Conservation (phyloP, 306 rosid species). For the Cucurbita ficifolia region DNA sequence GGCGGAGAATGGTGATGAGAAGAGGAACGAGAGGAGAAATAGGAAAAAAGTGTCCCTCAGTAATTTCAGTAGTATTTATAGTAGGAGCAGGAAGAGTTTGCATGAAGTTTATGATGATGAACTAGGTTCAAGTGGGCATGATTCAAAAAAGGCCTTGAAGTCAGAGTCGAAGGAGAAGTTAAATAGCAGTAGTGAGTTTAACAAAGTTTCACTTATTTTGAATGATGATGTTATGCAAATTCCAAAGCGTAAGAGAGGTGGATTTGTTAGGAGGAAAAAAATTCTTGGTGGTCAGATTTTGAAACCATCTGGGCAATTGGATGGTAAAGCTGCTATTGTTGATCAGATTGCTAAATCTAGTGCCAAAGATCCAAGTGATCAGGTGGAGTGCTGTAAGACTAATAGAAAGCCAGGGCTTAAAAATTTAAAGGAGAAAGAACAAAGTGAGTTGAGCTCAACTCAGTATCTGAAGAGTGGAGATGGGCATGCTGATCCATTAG, state of each 20-base stretch:
- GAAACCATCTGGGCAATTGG: slow-evolving; percentile 24
- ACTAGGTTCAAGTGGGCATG: slow-evolving; percentile 28
- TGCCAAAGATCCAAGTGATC: slow-evolving; percentile 25
- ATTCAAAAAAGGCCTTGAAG: slow-evolving; percentile 21
- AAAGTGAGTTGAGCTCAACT: slow-evolving; percentile 30
- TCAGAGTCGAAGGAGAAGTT: slow-evolving; percentile 26
- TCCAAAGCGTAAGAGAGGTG: slow-evolving; percentile 77
- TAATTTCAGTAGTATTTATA: slow-evolving; percentile 60
- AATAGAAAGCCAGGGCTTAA: slow-evolving; percentile 20
- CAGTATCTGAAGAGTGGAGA: slow-evolving; percentile 26
- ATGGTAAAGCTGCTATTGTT: slow-evolving; percentile 19
- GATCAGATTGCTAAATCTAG: slow-evolving; percentile 29
- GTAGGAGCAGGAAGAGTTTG: slow-evolving; percentile 26
- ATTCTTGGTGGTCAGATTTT: slow-evolving; percentile 18
- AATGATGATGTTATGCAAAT: slow-evolving; percentile 34
- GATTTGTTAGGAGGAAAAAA: slow-evolving; percentile 55
- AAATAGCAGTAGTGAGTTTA: slow-evolving; percentile 26
- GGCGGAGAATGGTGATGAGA: slow-evolving; percentile 29
- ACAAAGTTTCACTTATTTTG: slow-evolving; percentile 32
- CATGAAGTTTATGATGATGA: slow-evolving; percentile 28
- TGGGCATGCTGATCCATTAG: slow-evolving; percentile 9
- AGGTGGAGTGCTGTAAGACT: slow-evolving; percentile 20
- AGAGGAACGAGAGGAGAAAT: slow-evolving; percentile 26
- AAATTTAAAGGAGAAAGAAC: slow-evolving; percentile 26
- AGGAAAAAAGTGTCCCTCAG: slow-evolving; percentile 60